Percentiles rank a stretch among this genome's conserved stretches.
Evolutionary conservation across 164 flowering plant species (phyloP).

Genomic region (Aristolochia fimbriata): DNA sequence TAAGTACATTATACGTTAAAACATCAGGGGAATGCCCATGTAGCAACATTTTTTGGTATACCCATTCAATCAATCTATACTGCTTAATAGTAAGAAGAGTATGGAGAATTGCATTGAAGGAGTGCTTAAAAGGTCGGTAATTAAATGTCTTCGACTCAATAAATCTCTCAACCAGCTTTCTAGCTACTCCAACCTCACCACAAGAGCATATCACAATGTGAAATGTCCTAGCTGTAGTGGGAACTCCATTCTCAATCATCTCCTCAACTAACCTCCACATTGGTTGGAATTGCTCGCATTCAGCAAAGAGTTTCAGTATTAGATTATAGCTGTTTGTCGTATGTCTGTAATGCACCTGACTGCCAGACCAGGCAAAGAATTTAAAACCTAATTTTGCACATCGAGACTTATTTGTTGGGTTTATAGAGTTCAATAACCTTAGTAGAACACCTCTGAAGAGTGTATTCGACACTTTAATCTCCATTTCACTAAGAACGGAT

Average conservation of each 20-base stretch:
- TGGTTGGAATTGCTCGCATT: slow-evolving; percentile 58
- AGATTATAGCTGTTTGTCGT: slow-evolving; percentile 55
- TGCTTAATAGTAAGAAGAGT: slow-evolving; percentile 46
- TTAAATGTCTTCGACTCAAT: slow-evolving; percentile 62
- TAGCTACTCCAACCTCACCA: slow-evolving; percentile 66
- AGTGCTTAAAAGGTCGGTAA: slow-evolving; percentile 66
- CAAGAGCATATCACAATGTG: slow-evolving; percentile 74
- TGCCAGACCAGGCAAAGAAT: slow-evolving; percentile 72
- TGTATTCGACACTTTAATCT: slow-evolving; percentile 36
- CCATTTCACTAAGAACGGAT: slow-evolving; percentile 37
- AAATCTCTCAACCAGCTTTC: slow-evolving; percentile 66
- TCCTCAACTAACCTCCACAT: slow-evolving; percentile 82
- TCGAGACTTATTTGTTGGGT: slow-evolving; percentile 28
- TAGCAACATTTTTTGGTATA: slow-evolving; percentile 56
- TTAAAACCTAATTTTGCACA: slow-evolving; percentile 66
- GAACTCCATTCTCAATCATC: slow-evolving; percentile 68
- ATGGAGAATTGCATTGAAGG: slow-evolving; percentile 73
- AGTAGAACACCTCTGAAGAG: slow-evolving; percentile 66
- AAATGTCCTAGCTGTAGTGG: slow-evolving; percentile 63
- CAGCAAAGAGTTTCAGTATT: slow-evolving; percentile 72
- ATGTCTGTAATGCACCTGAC: slow-evolving; percentile 51
- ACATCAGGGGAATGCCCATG: slow-evolving; percentile 56
- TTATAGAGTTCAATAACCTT: slow-evolving; percentile 37
- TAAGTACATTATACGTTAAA: slow-evolving; percentile 61
- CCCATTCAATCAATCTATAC: slow-evolving; percentile 81